Conservation (phyloP, 164 flowering plant species). For the Nymphaea colorata region DNA sequence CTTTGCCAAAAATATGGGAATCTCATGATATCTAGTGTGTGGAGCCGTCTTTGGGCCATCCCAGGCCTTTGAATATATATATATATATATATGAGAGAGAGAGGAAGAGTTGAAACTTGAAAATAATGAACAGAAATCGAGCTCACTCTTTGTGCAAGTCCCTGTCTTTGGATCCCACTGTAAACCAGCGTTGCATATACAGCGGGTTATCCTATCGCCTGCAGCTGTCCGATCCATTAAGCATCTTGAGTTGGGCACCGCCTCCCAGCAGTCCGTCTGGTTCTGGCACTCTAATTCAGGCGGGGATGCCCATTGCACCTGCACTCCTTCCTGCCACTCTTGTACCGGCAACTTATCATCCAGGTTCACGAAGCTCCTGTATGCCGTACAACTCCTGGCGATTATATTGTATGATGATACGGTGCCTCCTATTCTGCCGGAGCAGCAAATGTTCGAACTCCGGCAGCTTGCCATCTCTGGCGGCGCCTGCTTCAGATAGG, state of each 20-base stretch:
- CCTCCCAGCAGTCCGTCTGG: constrained; percentile 35
- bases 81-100: too few relatives aligned
- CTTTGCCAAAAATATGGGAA: too few relatives aligned
- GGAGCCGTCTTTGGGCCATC: too few relatives aligned
- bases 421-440: constrained; percentile 53
- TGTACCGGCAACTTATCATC: constrained; percentile 23
- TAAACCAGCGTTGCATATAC: not conserved
- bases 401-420: constrained; percentile 65
- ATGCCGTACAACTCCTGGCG: constrained; percentile 51
- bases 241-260: not conserved
- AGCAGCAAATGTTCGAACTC: constrained; percentile 28
- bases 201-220: not conserved
- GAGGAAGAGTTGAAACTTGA: too few relatives aligned
- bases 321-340: constrained; percentile 61
- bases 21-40: too few relatives aligned
- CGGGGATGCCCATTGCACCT: constrained; percentile 65
- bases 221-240: not conserved
- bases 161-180: not conserved
- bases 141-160: not conserved
- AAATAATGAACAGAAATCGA: not conserved
- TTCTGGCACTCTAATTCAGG: constrained; percentile 36
- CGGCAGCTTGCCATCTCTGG: not conserved
- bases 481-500: not conserved
- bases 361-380: constrained; percentile 50
- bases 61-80: too few relatives aligned